phyloP scores from a whole-genome alignment of 139 green algal genomes.

The Coccomyxa sp. region DNA sequence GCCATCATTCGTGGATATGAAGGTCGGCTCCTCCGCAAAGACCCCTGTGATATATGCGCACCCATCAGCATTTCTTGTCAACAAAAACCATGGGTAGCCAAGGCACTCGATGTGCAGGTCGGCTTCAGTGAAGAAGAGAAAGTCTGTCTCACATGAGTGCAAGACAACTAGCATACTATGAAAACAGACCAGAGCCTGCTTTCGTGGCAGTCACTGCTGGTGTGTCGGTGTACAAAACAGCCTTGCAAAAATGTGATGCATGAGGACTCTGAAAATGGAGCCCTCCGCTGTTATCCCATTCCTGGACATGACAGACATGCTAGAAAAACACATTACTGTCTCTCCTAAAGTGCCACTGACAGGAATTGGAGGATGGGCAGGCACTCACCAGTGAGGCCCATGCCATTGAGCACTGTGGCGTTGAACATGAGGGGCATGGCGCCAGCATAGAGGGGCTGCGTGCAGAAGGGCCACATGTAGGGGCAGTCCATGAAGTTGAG shows the following conservation, averaged over 20 bases:
- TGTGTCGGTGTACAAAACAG: background rate
- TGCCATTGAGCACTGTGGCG: conserved; percentile 93
- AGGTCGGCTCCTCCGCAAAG: conserved; percentile 61
- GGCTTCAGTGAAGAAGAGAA: too few species aligned
- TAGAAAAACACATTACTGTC: background rate
- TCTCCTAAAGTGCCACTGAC: background rate
- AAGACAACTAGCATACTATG: background rate
- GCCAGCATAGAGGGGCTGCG: conserved; percentile 70
- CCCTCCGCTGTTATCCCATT: background rate
- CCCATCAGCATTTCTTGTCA: too few species aligned
- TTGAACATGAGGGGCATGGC: conserved; percentile 93
- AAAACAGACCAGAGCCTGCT: background rate
- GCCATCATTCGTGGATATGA: conserved; percentile 45
- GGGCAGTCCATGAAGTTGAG: conserved; percentile 90
- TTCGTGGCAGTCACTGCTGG: background rate
- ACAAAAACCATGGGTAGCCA: too few species aligned
- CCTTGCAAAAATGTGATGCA: background rate
- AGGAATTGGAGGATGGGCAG: background rate
- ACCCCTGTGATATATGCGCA: conserved; percentile 18
- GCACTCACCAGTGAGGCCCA: conserved; percentile 62
- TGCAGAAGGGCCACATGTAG: conserved; percentile 96
- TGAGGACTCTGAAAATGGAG: background rate
- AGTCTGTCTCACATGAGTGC: too few species aligned
- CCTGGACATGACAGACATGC: background rate
- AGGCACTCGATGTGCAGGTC: background rate